Percentiles rank a stretch among this genome's conserved stretches.
Conservation (phyloP, 2,329 filamentous ascomycete genomes). For the Falciphora oryzae region DNA sequence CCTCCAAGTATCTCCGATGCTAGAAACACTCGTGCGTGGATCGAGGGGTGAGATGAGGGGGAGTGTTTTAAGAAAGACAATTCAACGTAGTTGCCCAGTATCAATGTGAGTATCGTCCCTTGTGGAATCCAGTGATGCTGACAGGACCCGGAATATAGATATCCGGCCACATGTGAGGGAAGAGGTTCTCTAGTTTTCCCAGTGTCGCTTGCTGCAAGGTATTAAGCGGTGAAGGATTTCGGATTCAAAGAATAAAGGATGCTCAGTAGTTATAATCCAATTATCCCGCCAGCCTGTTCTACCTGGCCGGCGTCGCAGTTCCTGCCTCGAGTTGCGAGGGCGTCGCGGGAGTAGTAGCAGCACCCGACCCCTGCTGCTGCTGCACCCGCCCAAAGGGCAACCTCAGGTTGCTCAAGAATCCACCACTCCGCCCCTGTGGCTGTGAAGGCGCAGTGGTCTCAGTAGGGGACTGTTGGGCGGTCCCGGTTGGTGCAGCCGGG, state of each 20-base stretch:
- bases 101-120: no score
- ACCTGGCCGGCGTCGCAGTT: constrained; percentile 10
- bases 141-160: background rate
- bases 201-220: background rate
- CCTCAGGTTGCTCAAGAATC: constrained; percentile 14
- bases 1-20: background rate
- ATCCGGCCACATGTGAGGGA: background rate
- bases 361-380: background rate
- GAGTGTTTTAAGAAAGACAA: no score
- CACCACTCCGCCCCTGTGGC: background rate
- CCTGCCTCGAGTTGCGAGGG: constrained; percentile 31
- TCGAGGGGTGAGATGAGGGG: background rate
- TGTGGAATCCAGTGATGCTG: no score
- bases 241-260: background rate
- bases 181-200: background rate
- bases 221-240: background rate
- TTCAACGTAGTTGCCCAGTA: no score
- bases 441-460: background rate
- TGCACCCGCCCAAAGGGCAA: constrained; percentile 6
- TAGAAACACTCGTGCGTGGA: background rate
- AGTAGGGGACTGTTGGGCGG: background rate
- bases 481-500: background rate
- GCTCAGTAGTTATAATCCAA: background rate
- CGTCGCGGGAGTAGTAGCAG: constrained; percentile 12
- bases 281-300: background rate